Evolutionary conservation across 140 eudicot genomes (phyloP).

Genomic region (Senecio squalidus): DNA sequence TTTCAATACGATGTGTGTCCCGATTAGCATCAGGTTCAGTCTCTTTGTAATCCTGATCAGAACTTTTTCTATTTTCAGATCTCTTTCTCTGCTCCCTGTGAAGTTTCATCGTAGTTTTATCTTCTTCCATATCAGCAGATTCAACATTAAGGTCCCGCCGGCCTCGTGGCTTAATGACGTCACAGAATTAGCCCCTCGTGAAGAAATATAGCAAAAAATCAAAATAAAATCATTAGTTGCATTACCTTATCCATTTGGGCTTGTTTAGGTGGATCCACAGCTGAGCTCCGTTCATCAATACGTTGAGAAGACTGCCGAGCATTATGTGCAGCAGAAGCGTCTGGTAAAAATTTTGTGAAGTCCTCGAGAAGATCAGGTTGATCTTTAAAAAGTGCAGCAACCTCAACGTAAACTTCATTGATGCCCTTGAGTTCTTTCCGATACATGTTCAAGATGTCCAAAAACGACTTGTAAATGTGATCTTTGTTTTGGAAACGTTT

Average conservation of each 20-base stretch:
- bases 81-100: slow-evolving; percentile 84
- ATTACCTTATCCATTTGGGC: slow-evolving; percentile 75
- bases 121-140: slow-evolving; percentile 38
- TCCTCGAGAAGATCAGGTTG: slow-evolving; percentile 54
- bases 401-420: slow-evolving; percentile 62
- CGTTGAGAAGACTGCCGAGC: slow-evolving; percentile 49
- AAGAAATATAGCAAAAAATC: background rate
- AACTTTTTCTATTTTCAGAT: slow-evolving; percentile 54
- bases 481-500: slow-evolving; percentile 59
- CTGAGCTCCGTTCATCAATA: slow-evolving; percentile 71
- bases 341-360: slow-evolving; percentile 58
- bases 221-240: background rate
- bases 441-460: slow-evolving; percentile 68
- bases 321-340: slow-evolving; percentile 58
- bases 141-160: slow-evolving; percentile 61
- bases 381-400: slow-evolving; percentile 58
- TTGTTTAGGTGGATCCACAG: slow-evolving; percentile 43
- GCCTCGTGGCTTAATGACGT: slow-evolving; percentile 50
- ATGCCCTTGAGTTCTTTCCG: slow-evolving; percentile 59
- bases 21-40: slow-evolving; percentile 55
- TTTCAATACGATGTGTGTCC: slow-evolving; percentile 50
- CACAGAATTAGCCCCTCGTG: slow-evolving; percentile 7
- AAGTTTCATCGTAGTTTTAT: slow-evolving; percentile 43
- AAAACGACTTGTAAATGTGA: slow-evolving; percentile 60
- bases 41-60: slow-evolving; percentile 70